Base-by-base conservation (phyloP, 2,329 filamentous ascomycete species). In the Thielaviopsis euricoi region DNA sequence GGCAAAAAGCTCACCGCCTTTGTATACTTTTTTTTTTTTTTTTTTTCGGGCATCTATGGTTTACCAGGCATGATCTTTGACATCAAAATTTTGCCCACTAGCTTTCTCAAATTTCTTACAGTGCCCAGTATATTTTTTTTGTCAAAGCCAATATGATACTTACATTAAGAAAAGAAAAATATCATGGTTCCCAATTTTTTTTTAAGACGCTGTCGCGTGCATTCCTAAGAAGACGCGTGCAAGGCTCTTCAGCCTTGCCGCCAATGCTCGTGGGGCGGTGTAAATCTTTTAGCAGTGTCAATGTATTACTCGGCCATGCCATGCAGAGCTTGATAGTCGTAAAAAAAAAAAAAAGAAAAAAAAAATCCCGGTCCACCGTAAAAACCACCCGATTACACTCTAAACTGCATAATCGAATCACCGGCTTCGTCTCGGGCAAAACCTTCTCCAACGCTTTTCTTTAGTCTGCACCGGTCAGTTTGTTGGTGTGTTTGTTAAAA, bases 1-100 rank as follows among this genome's bases (percentile, higher is more conserved):
- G 58, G 53, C 53, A 56, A 37, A 56, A 59, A 50, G 6, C 1
- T 56, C 49, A 56, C 58, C 53, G 58, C 58, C 23, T 49, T 54
- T 22, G 51, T 15, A 40, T 48, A 22, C 12, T 55, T 3, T 51
- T 57, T 52, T 51, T 51, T 52, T 57, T 48, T 48, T 25, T n/a
- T n/a, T n/a, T n/a, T n/a, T n/a, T n/a, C n/a, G n/a, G n/a, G n/a
- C n/a, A n/a, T n/a, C n/a, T n/a, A n/a, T n/a, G n/a, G n/a, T n/a
- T n/a, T n/a, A n/a, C n/a, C n/a, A n/a, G n/a, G n/a, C n/a, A n/a
- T n/a, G n/a, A n/a, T n/a, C n/a, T n/a, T n/a, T n/a, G n/a, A n/a
- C n/a, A n/a, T n/a, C n/a, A n/a, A n/a, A n/a, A n/a, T n/a, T n/a
- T n/a, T n/a, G n/a, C n/a, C n/a, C n/a, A n/a, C n/a, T n/a, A n/a